These are phyloP conservation scores for Ajuga reptans DNA, from an alignment of 305 asterid genomes.

Conservation along the genomic window DNA sequence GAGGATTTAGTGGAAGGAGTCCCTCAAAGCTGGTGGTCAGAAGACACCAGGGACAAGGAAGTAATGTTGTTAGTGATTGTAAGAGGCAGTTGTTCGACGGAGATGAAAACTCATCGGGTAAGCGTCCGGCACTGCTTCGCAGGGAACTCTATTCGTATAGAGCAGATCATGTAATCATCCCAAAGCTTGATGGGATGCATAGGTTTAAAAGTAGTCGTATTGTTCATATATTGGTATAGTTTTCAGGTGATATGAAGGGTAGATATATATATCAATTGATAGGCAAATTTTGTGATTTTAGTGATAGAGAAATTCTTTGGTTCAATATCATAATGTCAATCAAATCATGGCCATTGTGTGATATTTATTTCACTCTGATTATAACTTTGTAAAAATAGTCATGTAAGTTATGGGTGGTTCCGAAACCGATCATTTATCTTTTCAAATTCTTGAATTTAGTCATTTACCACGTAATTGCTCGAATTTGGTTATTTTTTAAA, in stretches of 20 bases:
- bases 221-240: not conserved
- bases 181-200: too few relatives aligned
- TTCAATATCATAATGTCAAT: not conserved
- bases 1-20: conserved; percentile 61
- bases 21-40: conserved; percentile 70
- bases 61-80: conserved; percentile 48
- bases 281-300: conserved; percentile 6
- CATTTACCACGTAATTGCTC: too few relatives aligned
- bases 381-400: too few relatives aligned
- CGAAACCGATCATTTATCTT: too few relatives aligned
- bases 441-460: too few relatives aligned
- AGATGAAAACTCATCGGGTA: conserved; percentile 44
- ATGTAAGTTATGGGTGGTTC: too few relatives aligned
- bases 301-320: conserved; percentile 4
- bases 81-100: conserved; percentile 52
- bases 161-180: conserved; percentile 17
- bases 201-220: not conserved
- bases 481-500: too few relatives aligned
- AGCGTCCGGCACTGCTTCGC: conserved; percentile 43
- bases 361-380: too few relatives aligned
- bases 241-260: not conserved
- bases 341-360: not conserved
- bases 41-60: conserved; percentile 74
- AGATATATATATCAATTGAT: conserved; percentile 14
- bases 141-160: conserved; percentile 30